A percentile compares a stretch with the other conserved stretches of the same genome.
Conservation (phyloP, 768 basidiomycete genomes). For the Xerocomellus amylosporus region DNA sequence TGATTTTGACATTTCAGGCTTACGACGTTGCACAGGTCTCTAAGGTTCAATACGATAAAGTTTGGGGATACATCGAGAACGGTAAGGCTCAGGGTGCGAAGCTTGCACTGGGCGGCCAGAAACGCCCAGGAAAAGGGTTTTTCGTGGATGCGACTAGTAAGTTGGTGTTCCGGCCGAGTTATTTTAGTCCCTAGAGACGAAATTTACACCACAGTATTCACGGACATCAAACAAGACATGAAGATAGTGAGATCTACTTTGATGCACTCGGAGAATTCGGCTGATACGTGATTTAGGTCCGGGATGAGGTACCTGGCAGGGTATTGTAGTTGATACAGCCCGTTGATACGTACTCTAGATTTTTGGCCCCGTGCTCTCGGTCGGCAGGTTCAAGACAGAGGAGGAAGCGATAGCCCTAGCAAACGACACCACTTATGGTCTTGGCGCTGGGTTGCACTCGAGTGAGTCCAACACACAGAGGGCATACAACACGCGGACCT, state of each 20-base stretch:
- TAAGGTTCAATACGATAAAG: conserved; percentile 78
- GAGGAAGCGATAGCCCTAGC: conserved; percentile 82
- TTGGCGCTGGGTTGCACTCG: conserved; percentile 89
- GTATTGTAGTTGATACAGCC: conserved; percentile 5
- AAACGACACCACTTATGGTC: conserved; percentile 86
- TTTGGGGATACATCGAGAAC: conserved; percentile 84
- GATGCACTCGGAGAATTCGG: background rate
- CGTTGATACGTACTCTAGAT: conserved; percentile 49
- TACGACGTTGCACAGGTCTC: conserved; percentile 54
- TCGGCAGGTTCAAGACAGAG: conserved; percentile 83
- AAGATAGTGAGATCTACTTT: conserved; percentile 61
- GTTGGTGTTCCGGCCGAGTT: conserved; percentile 27
- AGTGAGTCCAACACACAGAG: conserved; percentile 45
- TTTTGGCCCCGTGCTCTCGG: conserved; percentile 89
- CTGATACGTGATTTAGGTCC: conserved; percentile 31
- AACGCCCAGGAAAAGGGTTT: conserved; percentile 74
- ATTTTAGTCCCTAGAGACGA: conserved; percentile 1
- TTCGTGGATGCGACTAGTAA: conserved; percentile 88
- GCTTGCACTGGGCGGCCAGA: conserved; percentile 73
- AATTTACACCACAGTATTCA: conserved; percentile 58
- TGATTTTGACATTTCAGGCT: conserved; percentile 5
- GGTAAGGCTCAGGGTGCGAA: conserved; percentile 85
- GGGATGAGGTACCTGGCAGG: conserved; percentile 28
- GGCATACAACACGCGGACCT: background rate
- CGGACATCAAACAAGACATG: conserved; percentile 77